Evolutionary conservation across 306 rosid species (phyloP).

Genomic region (Neltuma alba): DNA sequence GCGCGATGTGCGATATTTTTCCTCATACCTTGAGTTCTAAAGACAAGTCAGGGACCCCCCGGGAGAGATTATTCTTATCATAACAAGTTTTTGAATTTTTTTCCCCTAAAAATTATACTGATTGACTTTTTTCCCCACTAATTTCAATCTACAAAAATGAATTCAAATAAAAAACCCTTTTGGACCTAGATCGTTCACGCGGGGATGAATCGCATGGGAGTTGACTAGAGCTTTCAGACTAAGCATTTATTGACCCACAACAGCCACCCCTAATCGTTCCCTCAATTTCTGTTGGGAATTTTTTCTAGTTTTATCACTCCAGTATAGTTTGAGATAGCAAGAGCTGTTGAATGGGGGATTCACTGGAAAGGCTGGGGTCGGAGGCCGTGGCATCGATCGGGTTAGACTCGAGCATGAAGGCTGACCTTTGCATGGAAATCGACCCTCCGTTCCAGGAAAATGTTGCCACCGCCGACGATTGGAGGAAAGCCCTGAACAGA

Average conservation of each 20-base stretch:
- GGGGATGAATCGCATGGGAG: not conserved
- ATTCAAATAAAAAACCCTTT: no score
- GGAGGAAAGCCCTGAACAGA: conserved; percentile 80
- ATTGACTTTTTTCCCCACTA: no score
- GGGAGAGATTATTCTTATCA: no score
- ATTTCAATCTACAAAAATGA: no score
- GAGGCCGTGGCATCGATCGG: conserved; percentile 41
- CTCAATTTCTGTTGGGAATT: not conserved
- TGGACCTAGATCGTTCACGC: no score
- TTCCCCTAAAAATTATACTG: no score
- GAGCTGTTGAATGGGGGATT: conserved; percentile 62
- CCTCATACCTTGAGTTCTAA: no score
- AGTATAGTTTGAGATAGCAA: not conserved
- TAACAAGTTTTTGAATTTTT: no score
- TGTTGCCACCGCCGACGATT: conserved; percentile 83
- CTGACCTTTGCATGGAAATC: conserved; percentile 79
- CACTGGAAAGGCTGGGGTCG: conserved; percentile 56
- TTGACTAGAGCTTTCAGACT: not conserved
- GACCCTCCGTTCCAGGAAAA: conserved; percentile 74
- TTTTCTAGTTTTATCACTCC: no score
- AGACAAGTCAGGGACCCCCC: no score
- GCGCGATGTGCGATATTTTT: no score
- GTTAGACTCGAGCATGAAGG: conserved; percentile 53
- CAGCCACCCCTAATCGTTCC: not conserved
- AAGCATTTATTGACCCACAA: not conserved